Conservation (phyloP, 2,329 filamentous ascomycete genomes). For the Hypocrella siamensis region DNA sequence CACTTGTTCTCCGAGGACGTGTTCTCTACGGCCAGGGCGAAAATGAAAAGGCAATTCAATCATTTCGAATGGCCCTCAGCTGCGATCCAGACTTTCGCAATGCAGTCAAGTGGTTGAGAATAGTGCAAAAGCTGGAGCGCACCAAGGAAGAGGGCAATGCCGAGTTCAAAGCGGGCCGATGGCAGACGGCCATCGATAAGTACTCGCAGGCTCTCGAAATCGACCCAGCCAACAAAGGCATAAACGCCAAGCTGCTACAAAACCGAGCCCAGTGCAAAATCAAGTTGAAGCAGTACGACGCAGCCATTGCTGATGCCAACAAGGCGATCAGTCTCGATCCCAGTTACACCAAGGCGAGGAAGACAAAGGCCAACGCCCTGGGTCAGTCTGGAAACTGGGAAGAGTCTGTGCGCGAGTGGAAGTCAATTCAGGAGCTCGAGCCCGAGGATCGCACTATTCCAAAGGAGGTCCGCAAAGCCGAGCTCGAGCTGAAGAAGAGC, state of each 20-base stretch:
- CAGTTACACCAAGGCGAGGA: constrained; percentile 75
- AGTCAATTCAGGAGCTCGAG: constrained; percentile 68
- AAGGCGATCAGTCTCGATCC: constrained; percentile 71
- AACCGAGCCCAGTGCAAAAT: constrained; percentile 80
- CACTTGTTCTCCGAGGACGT: constrained; percentile 74
- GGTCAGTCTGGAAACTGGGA: constrained; percentile 84
- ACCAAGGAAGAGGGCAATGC: constrained; percentile 90
- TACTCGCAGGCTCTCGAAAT: constrained; percentile 74
- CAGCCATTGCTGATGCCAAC: constrained; percentile 75
- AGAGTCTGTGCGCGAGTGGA: constrained; percentile 77
- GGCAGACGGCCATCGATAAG: constrained; percentile 65
- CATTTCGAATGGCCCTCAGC: constrained; percentile 77
- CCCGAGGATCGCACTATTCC: constrained; percentile 66
- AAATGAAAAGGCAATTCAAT: constrained; percentile 84
- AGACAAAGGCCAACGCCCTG: constrained; percentile 82
- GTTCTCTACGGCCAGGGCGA: constrained; percentile 85
- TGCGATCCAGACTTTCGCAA: constrained; percentile 86
- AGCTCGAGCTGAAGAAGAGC: constrained; percentile 94
- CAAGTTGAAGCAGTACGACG: constrained; percentile 69
- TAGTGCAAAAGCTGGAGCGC: constrained; percentile 80
- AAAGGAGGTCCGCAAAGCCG: constrained; percentile 77
- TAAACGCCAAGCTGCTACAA: constrained; percentile 86
- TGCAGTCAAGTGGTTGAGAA: constrained; percentile 75
- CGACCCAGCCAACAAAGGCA: constrained; percentile 77
- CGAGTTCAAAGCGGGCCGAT: constrained; percentile 75